Percentiles rank a stretch among this genome's conserved stretches.
These are phyloP conservation scores for Lunularia cruciata DNA, from an alignment of 225 moss, liverwort and hornwort species.

Conservation along the genomic window DNA sequence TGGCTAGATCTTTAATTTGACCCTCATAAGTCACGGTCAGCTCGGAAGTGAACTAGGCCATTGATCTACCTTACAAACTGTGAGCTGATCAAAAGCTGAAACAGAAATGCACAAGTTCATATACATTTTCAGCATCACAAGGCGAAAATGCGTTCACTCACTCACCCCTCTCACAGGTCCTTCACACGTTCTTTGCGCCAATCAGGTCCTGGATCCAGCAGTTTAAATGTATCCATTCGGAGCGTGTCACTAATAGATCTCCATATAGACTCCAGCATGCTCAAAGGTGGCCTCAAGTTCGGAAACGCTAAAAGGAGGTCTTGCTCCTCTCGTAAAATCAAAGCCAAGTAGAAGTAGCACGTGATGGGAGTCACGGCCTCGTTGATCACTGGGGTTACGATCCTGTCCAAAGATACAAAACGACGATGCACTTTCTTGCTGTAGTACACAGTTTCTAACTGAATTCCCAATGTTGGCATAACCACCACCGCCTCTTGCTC, in stretches of 20 bases:
- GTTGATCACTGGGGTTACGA: constrained; percentile 80
- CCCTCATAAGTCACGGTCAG: too few relatives aligned
- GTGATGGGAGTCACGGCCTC: constrained; percentile 82
- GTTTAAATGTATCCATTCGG: constrained; percentile 19
- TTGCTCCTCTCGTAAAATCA: constrained; percentile 69
- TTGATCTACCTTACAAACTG: too few relatives aligned
- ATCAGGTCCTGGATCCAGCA: neutral
- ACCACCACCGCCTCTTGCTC: constrained; percentile 82
- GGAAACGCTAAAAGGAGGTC: constrained; percentile 64
- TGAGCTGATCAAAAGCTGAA: too few relatives aligned
- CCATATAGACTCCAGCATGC: constrained; percentile 79
- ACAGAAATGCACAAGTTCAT: too few relatives aligned
- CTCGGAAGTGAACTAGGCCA: too few relatives aligned
- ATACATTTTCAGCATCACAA: too few relatives aligned
- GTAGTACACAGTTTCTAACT: constrained; percentile 74
- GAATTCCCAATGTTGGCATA: constrained; percentile 83
- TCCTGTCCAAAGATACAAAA: constrained; percentile 70
- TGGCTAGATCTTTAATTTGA: too few relatives aligned
- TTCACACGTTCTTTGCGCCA: neutral
- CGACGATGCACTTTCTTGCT: constrained; percentile 64
- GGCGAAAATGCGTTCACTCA: too few relatives aligned
- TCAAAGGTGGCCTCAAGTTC: constrained; percentile 67
- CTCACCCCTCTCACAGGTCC: neutral
- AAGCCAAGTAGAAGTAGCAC: constrained; percentile 78
- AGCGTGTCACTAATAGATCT: constrained; percentile 61